Conservation (phyloP, 1,139 yeast genomes). For the Zygosaccharomyces pseudobailii region DNA sequence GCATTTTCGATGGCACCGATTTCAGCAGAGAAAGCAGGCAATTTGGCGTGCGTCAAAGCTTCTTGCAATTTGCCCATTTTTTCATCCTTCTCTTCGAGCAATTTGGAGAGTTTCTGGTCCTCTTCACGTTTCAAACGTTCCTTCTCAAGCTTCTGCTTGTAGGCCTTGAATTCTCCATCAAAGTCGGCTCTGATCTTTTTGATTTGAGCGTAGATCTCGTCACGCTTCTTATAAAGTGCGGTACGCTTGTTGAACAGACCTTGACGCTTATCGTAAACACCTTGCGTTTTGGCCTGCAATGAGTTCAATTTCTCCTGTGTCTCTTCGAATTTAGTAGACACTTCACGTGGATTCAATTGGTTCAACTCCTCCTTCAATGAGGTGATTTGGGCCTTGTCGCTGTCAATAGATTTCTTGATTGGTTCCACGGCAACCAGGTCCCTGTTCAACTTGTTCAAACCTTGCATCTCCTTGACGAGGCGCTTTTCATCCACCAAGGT, state of each 20-base stretch:
- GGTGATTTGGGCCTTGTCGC: slow-evolving; percentile 70
- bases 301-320: slow-evolving; percentile 56
- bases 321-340: slow-evolving; percentile 49
- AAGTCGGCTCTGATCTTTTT: slow-evolving; percentile 63
- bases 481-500: slow-evolving; percentile 91
- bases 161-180: slow-evolving; percentile 66
- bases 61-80: slow-evolving; percentile 63
- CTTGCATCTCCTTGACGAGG: slow-evolving; percentile 76
- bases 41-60: slow-evolving; percentile 61
- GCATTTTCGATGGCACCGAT: slow-evolving; percentile 68
- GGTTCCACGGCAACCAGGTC: slow-evolving; percentile 72
- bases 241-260: slow-evolving; percentile 61
- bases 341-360: slow-evolving; percentile 58
- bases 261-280: slow-evolving; percentile 62
- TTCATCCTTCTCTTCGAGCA: slow-evolving; percentile 56
- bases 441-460: slow-evolving; percentile 75
- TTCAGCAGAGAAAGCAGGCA: slow-evolving; percentile 81
- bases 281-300: slow-evolving; percentile 59
- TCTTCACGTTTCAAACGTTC: slow-evolving; percentile 70
- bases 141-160: slow-evolving; percentile 62
- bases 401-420: slow-evolving; percentile 74
- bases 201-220: slow-evolving; percentile 58
- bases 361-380: slow-evolving; percentile 68
- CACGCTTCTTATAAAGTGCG: slow-evolving; percentile 64
- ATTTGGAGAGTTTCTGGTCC: slow-evolving; percentile 53